A percentile compares a stretch with the other conserved stretches of the same genome.
phyloP scores from a whole-genome alignment of 2,329 filamentous ascomycete genomes.

The Immersiporthe knoxdaviesiana region DNA sequence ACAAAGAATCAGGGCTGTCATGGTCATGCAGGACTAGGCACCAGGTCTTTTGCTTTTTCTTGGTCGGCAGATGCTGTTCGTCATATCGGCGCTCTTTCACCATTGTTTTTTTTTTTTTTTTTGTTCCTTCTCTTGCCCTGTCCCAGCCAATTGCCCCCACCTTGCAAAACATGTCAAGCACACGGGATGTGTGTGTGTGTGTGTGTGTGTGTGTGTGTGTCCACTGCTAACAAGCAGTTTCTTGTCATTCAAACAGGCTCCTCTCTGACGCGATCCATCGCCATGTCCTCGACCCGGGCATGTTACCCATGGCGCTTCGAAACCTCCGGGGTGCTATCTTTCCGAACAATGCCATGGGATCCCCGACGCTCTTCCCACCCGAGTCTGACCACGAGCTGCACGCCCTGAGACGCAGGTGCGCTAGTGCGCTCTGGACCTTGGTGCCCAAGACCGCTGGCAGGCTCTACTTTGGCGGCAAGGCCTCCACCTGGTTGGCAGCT shows the following conservation, averaged over 20 bases:
- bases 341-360: slow-evolving; percentile 78
- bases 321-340: slow-evolving; percentile 79
- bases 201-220: background rate
- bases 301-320: slow-evolving; percentile 69
- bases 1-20: background rate
- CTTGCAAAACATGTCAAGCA: background rate
- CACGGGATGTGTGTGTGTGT: background rate
- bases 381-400: slow-evolving; percentile 61
- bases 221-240: background rate
- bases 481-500: slow-evolving; percentile 31
- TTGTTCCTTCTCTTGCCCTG: background rate
- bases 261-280: slow-evolving; percentile 61
- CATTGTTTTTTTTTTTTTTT: background rate
- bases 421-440: slow-evolving; percentile 58
- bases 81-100: background rate
- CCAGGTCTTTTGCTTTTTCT: background rate
- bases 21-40: background rate
- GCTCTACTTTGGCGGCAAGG: slow-evolving; percentile 54
- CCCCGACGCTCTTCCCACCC: slow-evolving; percentile 63
- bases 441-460: slow-evolving; percentile 52
- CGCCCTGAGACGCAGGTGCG: slow-evolving; percentile 68
- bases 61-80: background rate
- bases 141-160: background rate
- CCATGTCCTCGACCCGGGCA: slow-evolving; percentile 64
- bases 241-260: slow-evolving; percentile 47